Conservation (phyloP, 1,284 basidiomycete species). For the Boletus calvinii region DNA sequence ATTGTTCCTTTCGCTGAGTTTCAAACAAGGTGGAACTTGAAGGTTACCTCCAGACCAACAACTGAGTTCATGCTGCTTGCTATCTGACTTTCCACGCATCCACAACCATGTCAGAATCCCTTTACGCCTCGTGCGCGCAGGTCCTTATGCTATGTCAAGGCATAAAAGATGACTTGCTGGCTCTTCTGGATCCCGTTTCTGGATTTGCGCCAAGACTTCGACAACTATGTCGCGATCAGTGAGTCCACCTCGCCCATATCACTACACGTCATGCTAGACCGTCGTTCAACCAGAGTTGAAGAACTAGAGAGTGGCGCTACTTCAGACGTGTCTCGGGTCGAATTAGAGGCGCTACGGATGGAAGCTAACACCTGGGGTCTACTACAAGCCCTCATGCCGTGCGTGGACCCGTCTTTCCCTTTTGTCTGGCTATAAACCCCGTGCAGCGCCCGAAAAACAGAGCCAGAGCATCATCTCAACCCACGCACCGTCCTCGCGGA, state of each 20-base stretch:
- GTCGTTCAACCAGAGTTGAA: slow-evolving; percentile 41
- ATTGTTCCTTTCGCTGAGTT: too few species aligned
- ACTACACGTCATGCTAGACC: neutral
- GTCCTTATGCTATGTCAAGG: slow-evolving; percentile 59
- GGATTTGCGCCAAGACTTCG: slow-evolving; percentile 70
- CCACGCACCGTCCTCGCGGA: slow-evolving; percentile 53
- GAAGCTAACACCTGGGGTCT: slow-evolving; percentile 84
- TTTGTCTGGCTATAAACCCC: slow-evolving; percentile 6
- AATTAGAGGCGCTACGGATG: slow-evolving; percentile 62
- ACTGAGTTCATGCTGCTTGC: neutral
- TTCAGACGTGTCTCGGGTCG: slow-evolving; percentile 42
- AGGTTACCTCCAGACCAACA: too few species aligned
- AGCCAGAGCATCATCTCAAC: slow-evolving; percentile 44
- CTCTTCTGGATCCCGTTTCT: slow-evolving; percentile 58
- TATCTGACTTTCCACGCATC: neutral
- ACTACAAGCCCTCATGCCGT: slow-evolving; percentile 73
- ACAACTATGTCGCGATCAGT: slow-evolving; percentile 66
- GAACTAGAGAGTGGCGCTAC: slow-evolving; percentile 48
- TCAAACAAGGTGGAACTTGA: too few species aligned
- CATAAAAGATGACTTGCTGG: slow-evolving; percentile 57
- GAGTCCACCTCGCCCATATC: slow-evolving; percentile 25
- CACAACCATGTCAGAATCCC: slow-evolving; percentile 31
- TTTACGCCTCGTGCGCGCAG: slow-evolving; percentile 64
- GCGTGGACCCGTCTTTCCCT: slow-evolving; percentile 25
- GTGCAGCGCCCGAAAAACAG: slow-evolving; percentile 61